These are phyloP conservation scores for Quercus berberidifolia DNA, from an alignment of 306 rosid genomes.

Conservation along the genomic window DNA sequence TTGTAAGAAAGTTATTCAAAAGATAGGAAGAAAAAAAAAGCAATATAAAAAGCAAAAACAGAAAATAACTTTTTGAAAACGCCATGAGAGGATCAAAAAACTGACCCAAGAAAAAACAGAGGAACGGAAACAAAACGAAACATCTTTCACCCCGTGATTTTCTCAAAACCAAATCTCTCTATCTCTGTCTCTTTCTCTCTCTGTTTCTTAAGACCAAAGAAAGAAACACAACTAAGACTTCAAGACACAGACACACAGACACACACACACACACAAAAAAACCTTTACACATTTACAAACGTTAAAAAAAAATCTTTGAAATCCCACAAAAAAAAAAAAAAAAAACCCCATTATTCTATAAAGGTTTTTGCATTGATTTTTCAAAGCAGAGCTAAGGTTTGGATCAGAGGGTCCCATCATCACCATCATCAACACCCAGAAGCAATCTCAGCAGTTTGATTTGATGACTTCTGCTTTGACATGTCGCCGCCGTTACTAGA, in stretches of 20 bases:
- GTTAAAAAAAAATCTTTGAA: background rate
- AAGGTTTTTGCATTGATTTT: background rate
- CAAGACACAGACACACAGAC: background rate
- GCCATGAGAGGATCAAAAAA: conserved; percentile 1
- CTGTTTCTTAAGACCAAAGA: background rate
- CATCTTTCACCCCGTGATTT: conserved; percentile 15
- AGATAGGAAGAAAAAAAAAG: background rate
- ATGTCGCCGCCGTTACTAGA: conserved; percentile 45
- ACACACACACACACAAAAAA: no score
- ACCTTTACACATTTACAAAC: background rate
- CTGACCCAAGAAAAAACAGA: background rate
- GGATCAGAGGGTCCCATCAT: conserved; percentile 1
- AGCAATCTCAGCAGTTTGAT: conserved; percentile 13
- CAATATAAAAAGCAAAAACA: background rate
- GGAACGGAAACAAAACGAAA: background rate
- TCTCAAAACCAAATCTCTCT: background rate
- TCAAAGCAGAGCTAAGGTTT: background rate
- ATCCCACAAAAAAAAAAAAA: background rate
- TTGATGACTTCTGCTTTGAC: conserved; percentile 42
- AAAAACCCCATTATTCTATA: no score
- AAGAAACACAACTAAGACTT: background rate
- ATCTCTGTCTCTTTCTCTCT: background rate
- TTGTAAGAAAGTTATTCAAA: background rate
- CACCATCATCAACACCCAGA: background rate
- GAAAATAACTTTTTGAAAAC: conserved; percentile 11